Evolutionary conservation across 2,329 filamentous ascomycete genomes (phyloP), one percentile per base, ranked within the genome.

Genomic region (Gaeumannomyces tritici): DNA sequence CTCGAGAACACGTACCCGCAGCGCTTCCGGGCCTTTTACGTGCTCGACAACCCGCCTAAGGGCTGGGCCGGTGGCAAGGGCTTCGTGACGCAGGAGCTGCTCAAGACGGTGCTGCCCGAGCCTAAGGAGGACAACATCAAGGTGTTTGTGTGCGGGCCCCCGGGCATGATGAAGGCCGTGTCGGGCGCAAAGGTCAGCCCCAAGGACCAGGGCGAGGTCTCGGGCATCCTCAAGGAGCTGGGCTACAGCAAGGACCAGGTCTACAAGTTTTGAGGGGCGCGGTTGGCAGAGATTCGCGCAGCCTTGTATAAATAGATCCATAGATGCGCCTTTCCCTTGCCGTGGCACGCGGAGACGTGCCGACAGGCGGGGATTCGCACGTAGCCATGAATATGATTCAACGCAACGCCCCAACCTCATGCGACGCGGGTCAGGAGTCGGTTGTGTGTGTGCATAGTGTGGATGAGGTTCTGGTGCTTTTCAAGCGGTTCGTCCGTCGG

Each of bases 1-100:
- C 84, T 99, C 63, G 95, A 98, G 82, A 96, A 97, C 82, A 92
- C 89, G 60, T 96, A 93, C 80, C 95, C 95, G 24, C 90, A 92
- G 77, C 89, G 93, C 67, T 98, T 99, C 89, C 87, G 90, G 70
- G 92, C 90, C 63, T 97, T 98, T 79, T 97, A 98, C 79, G 84
- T 93, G 61, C 83, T 99, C 51, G 91, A 96, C 79, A 90, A 92
- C 70, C 90, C 85, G 59, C 89, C 89, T 59, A 84, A 90, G 79
- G 82, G 82, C 64, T 96, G 91, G 91, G 76, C 77, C 62, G 89
- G 90, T 68, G 85, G 82, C 71, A 90, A 87, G 75, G 95, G 95
- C 66, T 88, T 81, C 80, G 89, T 99, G 73, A 90, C 78, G 75
- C 96, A 96, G 83, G 92, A 97, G 67, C 82, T 98, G 63, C 79